Evolutionary conservation across 1,284 basidiomycete genomes (phyloP), one percentile per base, ranked within the genome.

Genomic region (Phlebopus sp.): DNA sequence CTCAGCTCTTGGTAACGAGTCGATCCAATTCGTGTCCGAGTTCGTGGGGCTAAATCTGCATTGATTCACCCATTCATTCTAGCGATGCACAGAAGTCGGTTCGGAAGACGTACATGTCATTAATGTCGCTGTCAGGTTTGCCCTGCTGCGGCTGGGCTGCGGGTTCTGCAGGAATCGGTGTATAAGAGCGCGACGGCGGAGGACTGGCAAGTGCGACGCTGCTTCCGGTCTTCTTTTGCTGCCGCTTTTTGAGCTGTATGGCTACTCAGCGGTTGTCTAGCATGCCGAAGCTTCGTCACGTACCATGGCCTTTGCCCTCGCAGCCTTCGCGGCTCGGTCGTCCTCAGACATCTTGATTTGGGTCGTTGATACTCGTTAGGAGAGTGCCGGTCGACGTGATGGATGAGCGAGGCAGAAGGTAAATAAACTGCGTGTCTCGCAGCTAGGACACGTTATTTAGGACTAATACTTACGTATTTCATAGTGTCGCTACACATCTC

Each of bases 241-340:
- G 84, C 51, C 82, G 86, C 69, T 77, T 88, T 71, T 85, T 83
- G 61, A 88, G 73, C 86, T 89, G 63, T 50, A 60, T 19, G 49
- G 42, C 43, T 39, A 45, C 36, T 56, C 43, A 55, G 55, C 18
- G 27, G 32, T 45, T 43, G 34, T 44, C 32, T 45, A 42, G 51
- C 13, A 21, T 31, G 43, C 43, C 40, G 42, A 54, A 55, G 51
- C 54, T 48, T 13, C 25, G 44, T 50, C 39, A 38, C 57, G 44
- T 62, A 90, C 89, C 79, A 91, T 59, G 40, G 86, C 86, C 66
- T 86, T 87, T 48, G 85, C 88, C 54, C 88, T 78, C 2, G 88
- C 89, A 52, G 87, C 80, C 67, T 85, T 90, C 9, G 81, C 81
- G 49, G 86, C 85, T 51, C 88, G 79, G 53, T 90, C 89, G 48